Base-by-base conservation (phyloP, 2,329 filamentous ascomycete species). In the Passalora sequoiae region DNA sequence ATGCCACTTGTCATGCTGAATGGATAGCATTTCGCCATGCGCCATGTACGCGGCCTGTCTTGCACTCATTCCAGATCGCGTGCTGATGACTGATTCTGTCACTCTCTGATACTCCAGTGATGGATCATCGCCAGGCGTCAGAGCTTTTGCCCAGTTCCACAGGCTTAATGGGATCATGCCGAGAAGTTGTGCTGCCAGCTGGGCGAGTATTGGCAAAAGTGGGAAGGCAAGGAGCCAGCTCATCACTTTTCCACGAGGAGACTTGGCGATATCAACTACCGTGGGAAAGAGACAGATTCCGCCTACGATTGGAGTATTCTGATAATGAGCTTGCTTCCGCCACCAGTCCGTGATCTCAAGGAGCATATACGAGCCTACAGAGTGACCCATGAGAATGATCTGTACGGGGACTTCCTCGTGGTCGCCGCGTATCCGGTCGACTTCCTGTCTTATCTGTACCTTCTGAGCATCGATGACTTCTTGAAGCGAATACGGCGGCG, bases 1-100 rank as follows among this genome's bases (percentile, higher is more conserved):
- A 76, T 78, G 81, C 75, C 76, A 80, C 54, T 70, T 70, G 53
- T 81, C 77, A 1, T 67, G 58, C 4, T 69, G 73, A 44, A 82
- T 80, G 15, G 70, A 67, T 4, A 58, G 57, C 70, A 82, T 76
- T 59, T 83, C 79, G 52, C 78, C 71, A 12, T 68, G 66, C 1
- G 74, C 77, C 69, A 82, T 75, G 57, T 76, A 66, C 62, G 81
- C 61, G n/a, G 76, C 72, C 60, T 81, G 75, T 28, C 65, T 63
- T 5, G 27, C 42, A 8, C 16, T 8, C 1, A 81, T 70, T 6
- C 76, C 76, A 3, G 60, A 47, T 8, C 54, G 58, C 46, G 69
- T 75, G 42, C 67, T 67, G 27, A 80, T 47, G 43, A 80, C 77
- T 0, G 63, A 60, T 12, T 70, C 63, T 0, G 77, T 81, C 0